phyloP scores from a whole-genome alignment of 495 filamentous ascomycete genomes.

The Penicillium paxilli region DNA sequence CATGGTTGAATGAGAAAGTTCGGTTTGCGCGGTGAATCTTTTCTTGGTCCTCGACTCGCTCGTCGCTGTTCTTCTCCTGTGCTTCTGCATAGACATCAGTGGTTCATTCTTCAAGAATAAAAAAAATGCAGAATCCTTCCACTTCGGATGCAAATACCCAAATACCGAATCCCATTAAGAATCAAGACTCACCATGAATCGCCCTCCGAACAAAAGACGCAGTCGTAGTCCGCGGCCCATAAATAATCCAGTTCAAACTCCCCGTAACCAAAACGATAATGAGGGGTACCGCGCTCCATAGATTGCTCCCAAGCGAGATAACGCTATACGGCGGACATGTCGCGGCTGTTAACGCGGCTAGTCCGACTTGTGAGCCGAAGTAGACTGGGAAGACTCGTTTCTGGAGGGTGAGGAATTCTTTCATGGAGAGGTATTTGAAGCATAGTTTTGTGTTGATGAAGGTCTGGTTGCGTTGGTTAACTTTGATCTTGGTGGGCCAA shows the following conservation, averaged over 20 bases:
- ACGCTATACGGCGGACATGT: slow-evolving; percentile 48
- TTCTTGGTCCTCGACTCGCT: slow-evolving; percentile 11
- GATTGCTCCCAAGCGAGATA: slow-evolving; percentile 30
- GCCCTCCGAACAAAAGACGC: slow-evolving; percentile 44
- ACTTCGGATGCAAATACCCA: no score
- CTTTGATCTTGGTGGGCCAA: no score
- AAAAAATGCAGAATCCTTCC: no score
- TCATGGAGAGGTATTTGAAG: slow-evolving; percentile 44
- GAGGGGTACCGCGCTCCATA: slow-evolving; percentile 38
- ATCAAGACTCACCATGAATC: slow-evolving; percentile 41
- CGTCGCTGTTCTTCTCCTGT: slow-evolving; percentile 9
- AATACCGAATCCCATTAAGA: no score
- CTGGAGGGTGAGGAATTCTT: slow-evolving; percentile 50
- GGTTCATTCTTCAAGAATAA: no score
- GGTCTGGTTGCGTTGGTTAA: slow-evolving; percentile 26
- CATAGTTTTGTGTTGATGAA: slow-evolving; percentile 55
- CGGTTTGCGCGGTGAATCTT: slow-evolving; percentile 43
- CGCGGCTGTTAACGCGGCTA: slow-evolving; percentile 42
- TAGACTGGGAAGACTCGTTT: slow-evolving; percentile 57
- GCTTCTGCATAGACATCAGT: slow-evolving; percentile 7
- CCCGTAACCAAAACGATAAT: slow-evolving; percentile 38
- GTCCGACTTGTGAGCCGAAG: slow-evolving; percentile 44
- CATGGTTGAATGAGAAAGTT: slow-evolving; percentile 50
- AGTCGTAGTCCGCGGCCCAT: slow-evolving; percentile 46
- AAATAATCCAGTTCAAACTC: slow-evolving; percentile 46